Evolutionary conservation across 768 basidiomycete species (phyloP), one percentile per base, ranked within the genome.

Genomic region (Sutorius australiensis): DNA sequence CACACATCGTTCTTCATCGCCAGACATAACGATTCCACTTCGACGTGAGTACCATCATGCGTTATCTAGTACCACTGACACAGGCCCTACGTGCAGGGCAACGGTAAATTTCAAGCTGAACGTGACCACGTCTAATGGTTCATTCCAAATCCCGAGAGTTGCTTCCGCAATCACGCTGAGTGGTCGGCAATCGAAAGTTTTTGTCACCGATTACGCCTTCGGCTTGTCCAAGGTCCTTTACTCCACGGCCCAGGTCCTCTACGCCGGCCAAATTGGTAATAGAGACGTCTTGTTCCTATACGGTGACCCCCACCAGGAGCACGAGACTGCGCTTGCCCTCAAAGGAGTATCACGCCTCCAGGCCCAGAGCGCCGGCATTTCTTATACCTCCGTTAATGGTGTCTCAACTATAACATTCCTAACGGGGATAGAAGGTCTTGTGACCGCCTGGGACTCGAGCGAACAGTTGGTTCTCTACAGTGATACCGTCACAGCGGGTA

Each of bases 201-300:
- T 92, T 30, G 74, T 87, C 13, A 82, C 86, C 0, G 82, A 89
- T 65, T 89, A 89, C 63, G 71, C 77, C 9, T 91, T 88, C 61
- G 91, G 91, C 19, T 73, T 72, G 13, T 82, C 83, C 9, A 74
- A 71, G 51, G 62, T 87, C 1, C 67, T 79, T 3, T 92, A 88
- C 67, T 84, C 89, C 6, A 91, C 89, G 1, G 86, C 89, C 0
- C 77, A 81, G 51, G 74, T 93, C 28, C 78, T 91, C 61, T 89
- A 80, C 59, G 81, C 87, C 0, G 80, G 84, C 4, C 68, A 59
- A 24, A 83, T 87, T 31, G 85, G 80, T 31, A 75, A 70, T 2
- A 72, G 82, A n/a, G 84, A 87, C 59, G 68, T 87, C 19, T 72
- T 89, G 6, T 80, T 85, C 68, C 69, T 87, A 10, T 78, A 83